A percentile compares a stretch with the other conserved stretches of the same genome.
Conservation (phyloP, 2,329 filamentous ascomycete genomes). For the Leptoxyphium fumago region DNA sequence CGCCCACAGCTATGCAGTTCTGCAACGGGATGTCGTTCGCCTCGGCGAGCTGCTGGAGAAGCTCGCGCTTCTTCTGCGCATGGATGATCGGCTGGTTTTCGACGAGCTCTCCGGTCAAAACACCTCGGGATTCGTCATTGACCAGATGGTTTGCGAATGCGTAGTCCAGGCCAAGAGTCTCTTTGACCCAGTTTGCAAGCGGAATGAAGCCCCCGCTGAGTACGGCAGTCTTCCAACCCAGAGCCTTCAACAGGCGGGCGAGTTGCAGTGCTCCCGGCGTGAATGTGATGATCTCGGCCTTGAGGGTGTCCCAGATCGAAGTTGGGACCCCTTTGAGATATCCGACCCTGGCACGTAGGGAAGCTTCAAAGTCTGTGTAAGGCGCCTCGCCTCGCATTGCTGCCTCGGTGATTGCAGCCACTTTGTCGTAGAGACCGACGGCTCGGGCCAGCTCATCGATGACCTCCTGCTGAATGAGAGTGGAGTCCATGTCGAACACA, state of each 20-base stretch:
- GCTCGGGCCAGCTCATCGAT: constrained; percentile 87
- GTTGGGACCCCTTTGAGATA: constrained; percentile 69
- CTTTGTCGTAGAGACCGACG: constrained; percentile 52
- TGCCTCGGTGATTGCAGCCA: constrained; percentile 76
- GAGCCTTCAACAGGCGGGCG: constrained; percentile 54
- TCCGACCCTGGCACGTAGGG: constrained; percentile 64
- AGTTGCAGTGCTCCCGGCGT: constrained; percentile 68
- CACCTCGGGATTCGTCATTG: constrained; percentile 37
- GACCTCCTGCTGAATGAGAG: constrained; percentile 90
- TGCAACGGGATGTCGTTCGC: constrained; percentile 50
- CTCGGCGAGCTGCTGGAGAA: constrained; percentile 55
- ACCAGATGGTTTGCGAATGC: constrained; percentile 77
- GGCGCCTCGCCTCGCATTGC: constrained; percentile 78
- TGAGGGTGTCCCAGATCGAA: constrained; percentile 53
- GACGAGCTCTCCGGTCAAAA: constrained; percentile 56
- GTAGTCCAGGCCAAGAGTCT: constrained; percentile 69
- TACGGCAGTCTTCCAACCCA: constrained; percentile 81
- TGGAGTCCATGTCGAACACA: constrained; percentile 98
- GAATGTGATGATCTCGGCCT: constrained; percentile 56
- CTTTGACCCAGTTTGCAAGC: constrained; percentile 72
- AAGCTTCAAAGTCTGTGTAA: constrained; percentile 67
- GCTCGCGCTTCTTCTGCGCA: constrained; percentile 56
- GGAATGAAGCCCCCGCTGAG: constrained; percentile 86
- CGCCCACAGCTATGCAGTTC: constrained; percentile 60
- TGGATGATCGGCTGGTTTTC: constrained; percentile 60